These are phyloP conservation scores for Podospora pseudocomata DNA, from an alignment of 495 filamentous ascomycete species.

Conservation along the genomic window DNA sequence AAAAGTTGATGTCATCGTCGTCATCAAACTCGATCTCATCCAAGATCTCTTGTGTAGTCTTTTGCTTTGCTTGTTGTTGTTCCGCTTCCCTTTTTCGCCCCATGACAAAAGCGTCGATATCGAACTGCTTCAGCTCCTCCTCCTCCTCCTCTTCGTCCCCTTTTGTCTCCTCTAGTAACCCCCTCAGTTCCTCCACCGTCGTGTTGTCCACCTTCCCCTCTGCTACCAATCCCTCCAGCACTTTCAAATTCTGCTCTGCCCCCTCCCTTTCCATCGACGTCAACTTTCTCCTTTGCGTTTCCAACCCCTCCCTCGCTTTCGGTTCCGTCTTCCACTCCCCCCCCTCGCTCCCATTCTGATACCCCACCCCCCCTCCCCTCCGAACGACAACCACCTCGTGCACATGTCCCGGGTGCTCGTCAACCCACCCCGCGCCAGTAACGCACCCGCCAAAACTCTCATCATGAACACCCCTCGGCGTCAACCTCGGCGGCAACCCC, in stretches of 20 bases:
- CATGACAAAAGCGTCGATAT: neutral
- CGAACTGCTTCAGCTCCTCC: neutral
- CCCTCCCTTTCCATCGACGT: constrained; percentile 22
- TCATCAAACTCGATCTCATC: neutral
- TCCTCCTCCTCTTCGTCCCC: neutral
- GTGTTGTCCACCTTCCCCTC: constrained; percentile 23
- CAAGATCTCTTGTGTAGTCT: neutral
- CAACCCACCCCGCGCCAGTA: constrained; percentile 31
- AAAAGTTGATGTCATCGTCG: neutral
- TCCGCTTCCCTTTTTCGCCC: neutral
- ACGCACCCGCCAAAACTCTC: constrained; percentile 34
- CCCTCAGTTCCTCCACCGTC: neutral
- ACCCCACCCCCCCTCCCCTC: constrained; percentile 11
- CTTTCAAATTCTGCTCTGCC: constrained; percentile 23
- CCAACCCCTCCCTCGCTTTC: constrained; percentile 19
- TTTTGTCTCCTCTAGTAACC: constrained; percentile 25
- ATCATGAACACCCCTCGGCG: constrained; percentile 37
- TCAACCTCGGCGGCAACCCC: constrained; percentile 32
- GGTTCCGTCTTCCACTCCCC: constrained; percentile 13
- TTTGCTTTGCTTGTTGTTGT: neutral
- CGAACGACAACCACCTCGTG: constrained; percentile 25
- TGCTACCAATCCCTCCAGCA: constrained; percentile 19
- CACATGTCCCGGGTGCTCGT: constrained; percentile 18
- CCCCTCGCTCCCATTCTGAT: neutral
- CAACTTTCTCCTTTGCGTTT: constrained; percentile 29